Conservation (phyloP, 495 filamentous ascomycete species). For the Penicillium daleae region DNA sequence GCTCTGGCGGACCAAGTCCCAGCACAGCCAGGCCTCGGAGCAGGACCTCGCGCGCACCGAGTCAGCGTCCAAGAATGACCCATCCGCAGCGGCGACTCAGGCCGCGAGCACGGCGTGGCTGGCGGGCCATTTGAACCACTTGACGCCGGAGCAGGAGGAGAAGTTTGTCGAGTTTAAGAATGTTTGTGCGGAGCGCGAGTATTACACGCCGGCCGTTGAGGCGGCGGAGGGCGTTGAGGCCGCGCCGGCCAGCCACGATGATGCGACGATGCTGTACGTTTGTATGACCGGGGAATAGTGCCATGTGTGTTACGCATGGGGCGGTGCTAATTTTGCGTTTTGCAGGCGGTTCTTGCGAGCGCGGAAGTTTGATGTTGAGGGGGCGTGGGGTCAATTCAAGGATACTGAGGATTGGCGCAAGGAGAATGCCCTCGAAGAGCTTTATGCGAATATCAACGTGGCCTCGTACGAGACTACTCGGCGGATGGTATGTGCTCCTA, state of each 20-base stretch:
- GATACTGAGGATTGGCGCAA: constrained; percentile 88
- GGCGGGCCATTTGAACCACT: constrained; percentile 73
- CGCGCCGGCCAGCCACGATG: constrained; percentile 66
- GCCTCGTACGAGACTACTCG: constrained; percentile 80
- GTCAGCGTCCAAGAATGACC: constrained; percentile 44
- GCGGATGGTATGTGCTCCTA: constrained; percentile 61
- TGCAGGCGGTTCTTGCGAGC: constrained; percentile 78
- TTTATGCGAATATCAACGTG: constrained; percentile 79
- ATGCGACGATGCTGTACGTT: constrained; percentile 78
- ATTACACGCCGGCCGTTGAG: constrained; percentile 60
- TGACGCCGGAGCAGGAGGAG: constrained; percentile 67
- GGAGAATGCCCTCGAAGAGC: constrained; percentile 70
- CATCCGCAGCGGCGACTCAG: constrained; percentile 44
- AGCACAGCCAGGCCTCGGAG: constrained; percentile 35
- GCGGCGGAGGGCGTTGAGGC: constrained; percentile 35
- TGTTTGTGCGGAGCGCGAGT: constrained; percentile 62
- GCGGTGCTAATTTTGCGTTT: constrained; percentile 16
- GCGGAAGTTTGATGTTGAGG: constrained; percentile 69
- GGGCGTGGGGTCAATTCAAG: constrained; percentile 82
- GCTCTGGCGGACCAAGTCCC: constrained; percentile 45
- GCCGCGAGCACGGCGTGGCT: constrained; percentile 49
- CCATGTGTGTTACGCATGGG: not conserved
- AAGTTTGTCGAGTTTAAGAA: constrained; percentile 70
- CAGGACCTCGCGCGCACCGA: constrained; percentile 31
- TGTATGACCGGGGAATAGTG: not conserved